These are phyloP conservation scores for Sporothrix euskadiensis DNA, from an alignment of 2,329 filamentous ascomycete genomes.

Conservation along the genomic window DNA sequence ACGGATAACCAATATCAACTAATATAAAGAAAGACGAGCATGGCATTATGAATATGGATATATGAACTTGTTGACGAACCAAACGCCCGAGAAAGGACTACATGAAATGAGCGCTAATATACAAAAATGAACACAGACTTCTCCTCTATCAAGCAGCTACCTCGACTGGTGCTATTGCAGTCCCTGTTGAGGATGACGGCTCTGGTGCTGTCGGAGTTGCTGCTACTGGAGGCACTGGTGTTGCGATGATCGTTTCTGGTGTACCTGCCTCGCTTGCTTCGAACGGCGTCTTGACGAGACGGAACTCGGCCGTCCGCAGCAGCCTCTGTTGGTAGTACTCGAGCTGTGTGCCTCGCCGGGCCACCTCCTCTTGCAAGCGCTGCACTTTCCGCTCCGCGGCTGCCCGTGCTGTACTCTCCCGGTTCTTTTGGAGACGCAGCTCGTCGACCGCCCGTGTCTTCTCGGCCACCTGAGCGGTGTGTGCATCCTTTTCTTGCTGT, in stretches of 20 bases:
- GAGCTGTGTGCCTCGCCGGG: background rate
- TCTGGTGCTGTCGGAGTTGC: too few species aligned
- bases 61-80: background rate
- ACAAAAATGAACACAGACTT: background rate
- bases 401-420: background rate
- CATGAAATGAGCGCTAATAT: background rate
- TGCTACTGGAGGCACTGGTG: background rate
- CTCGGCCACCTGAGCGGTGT: background rate
- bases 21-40: too few species aligned
- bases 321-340: constrained; percentile 24
- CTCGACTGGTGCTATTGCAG: background rate
- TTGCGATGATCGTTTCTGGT: background rate
- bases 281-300: constrained; percentile 7
- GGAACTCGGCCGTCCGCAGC: constrained; percentile 22
- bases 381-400: background rate
- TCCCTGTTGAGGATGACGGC: background rate
- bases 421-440: background rate
- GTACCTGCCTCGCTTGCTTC: background rate
- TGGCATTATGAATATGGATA: background rate
- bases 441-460: background rate
- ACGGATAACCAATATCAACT: background rate
- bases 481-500: background rate
- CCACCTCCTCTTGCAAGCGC: background rate
- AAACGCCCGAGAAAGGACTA: background rate
- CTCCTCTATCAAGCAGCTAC: background rate